phyloP scores from a whole-genome alignment of 805 yeast genomes.

The Saccharomyces cerevisiae region DNA sequence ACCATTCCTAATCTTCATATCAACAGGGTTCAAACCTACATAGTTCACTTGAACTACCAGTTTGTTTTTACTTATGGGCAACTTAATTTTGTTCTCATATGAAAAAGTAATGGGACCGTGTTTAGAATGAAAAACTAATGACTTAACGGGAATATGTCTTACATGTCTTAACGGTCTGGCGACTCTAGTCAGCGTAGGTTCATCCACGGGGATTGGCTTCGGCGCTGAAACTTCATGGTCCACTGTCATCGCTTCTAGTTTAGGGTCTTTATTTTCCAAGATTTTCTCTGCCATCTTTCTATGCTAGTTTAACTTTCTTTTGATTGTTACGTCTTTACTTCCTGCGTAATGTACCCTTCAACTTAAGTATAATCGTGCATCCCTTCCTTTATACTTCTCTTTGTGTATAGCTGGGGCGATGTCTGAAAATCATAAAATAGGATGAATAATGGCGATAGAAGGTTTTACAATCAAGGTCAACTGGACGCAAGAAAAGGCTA shows the following conservation, averaged over 20 bases:
- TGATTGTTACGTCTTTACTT: background rate
- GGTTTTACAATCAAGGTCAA: background rate
- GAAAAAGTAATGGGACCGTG: constrained; percentile 36
- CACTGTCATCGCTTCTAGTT: constrained; percentile 11
- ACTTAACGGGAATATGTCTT: constrained; percentile 42
- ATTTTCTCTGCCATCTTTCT: constrained; percentile 10
- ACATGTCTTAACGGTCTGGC: constrained; percentile 45
- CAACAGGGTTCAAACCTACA: constrained; percentile 59
- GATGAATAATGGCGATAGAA: background rate
- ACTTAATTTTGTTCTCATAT: constrained; percentile 43
- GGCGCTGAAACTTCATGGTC: constrained; percentile 20
- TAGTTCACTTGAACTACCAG: constrained; percentile 51
- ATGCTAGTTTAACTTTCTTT: background rate
- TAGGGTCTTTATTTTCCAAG: constrained; percentile 17
- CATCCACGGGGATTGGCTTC: constrained; percentile 19
- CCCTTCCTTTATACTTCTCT: background rate
- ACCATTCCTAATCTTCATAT: constrained; percentile 50
- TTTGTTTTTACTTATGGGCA: constrained; percentile 41
- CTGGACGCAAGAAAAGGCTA: background rate
- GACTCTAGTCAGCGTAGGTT: constrained; percentile 29
- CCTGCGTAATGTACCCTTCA: background rate
- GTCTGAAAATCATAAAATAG: background rate
- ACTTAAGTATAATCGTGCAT: background rate
- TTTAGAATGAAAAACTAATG: constrained; percentile 35
- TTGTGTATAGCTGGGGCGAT: background rate